Percentiles rank a stretch among this genome's conserved stretches.
These are phyloP conservation scores for Aspergillus jensenii DNA, from an alignment of 2,329 filamentous ascomycete species.

Conservation along the genomic window DNA sequence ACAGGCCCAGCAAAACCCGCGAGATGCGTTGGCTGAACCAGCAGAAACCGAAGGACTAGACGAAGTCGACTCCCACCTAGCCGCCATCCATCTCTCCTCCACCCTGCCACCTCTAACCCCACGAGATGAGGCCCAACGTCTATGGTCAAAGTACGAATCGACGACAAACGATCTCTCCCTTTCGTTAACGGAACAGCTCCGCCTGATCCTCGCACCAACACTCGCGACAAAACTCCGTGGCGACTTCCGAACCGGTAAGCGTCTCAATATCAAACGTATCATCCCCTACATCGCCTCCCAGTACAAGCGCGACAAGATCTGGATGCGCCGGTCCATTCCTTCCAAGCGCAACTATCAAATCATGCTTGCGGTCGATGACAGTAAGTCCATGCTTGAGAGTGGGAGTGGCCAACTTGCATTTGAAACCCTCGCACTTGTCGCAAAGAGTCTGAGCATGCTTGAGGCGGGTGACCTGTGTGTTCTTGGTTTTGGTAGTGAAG, in stretches of 20 bases:
- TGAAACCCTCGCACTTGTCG: constrained; percentile 89
- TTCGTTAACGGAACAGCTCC: constrained; percentile 88
- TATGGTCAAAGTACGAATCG: constrained; percentile 83
- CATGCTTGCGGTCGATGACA: constrained; percentile 95
- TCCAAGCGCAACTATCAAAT: constrained; percentile 96
- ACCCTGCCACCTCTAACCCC: constrained; percentile 46
- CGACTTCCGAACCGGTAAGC: constrained; percentile 94
- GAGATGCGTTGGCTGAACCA: constrained; percentile 37
- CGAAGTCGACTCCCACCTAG: constrained; percentile 58
- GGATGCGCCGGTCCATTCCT: constrained; percentile 91
- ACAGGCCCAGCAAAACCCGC: constrained; percentile 28
- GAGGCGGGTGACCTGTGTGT: constrained; percentile 94
- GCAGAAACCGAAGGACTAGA: constrained; percentile 46
- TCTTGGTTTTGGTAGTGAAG: constrained; percentile 76
- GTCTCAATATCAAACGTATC: constrained; percentile 98
- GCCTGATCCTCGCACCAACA: constrained; percentile 90
- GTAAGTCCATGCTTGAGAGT: constrained; percentile 85
- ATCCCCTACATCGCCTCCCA: constrained; percentile 98
- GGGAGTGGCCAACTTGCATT: constrained; percentile 78
- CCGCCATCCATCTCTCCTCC: constrained; percentile 68
- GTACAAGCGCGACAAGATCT: constrained; percentile 99
- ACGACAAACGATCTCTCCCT: constrained; percentile 84
- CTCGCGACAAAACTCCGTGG: constrained; percentile 94
- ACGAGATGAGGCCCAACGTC: constrained; percentile 62
- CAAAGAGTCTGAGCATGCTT: constrained; percentile 83